These are phyloP conservation scores for Fusarium coicis DNA, from an alignment of 2,329 filamentous ascomycete genomes.

Conservation along the genomic window DNA sequence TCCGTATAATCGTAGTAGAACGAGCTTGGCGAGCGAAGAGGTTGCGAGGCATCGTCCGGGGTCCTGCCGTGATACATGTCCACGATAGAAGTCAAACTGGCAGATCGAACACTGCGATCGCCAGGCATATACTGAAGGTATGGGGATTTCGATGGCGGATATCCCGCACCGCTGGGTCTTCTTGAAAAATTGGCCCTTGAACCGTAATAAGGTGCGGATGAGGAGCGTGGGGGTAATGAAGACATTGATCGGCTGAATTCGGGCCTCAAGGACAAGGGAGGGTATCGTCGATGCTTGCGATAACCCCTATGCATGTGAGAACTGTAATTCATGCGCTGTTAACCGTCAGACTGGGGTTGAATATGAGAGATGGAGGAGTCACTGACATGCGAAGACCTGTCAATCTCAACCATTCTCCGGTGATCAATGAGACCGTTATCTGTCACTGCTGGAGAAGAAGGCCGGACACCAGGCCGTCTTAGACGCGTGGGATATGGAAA, in stretches of 20 bases:
- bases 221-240: slow-evolving; percentile 50
- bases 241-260: slow-evolving; percentile 56
- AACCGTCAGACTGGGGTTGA: slow-evolving; percentile 2
- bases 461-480: slow-evolving; percentile 63
- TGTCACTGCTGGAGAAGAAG: slow-evolving; percentile 61
- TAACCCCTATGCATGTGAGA: slow-evolving; percentile 54
- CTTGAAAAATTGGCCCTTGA: slow-evolving; percentile 42
- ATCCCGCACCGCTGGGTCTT: slow-evolving; percentile 52
- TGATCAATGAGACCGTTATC: slow-evolving; percentile 61
- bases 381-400: slow-evolving; percentile 59
- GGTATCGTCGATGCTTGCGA: slow-evolving; percentile 50
- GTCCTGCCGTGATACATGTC: slow-evolving; percentile 56
- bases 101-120: slow-evolving; percentile 54
- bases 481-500: slow-evolving; percentile 69
- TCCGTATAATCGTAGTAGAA: slow-evolving; percentile 66
- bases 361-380: background rate
- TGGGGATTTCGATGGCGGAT: slow-evolving; percentile 42
- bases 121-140: slow-evolving; percentile 49
- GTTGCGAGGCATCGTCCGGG: slow-evolving; percentile 42
- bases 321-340: slow-evolving; percentile 58
- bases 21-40: slow-evolving; percentile 48
- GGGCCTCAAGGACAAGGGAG: slow-evolving; percentile 53
- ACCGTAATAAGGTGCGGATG: slow-evolving; percentile 41
- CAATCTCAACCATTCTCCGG: slow-evolving; percentile 61
- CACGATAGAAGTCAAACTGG: slow-evolving; percentile 62